phyloP scores from a whole-genome alignment of 495 filamentous ascomycete genomes.

The Copromyces sp. region DNA sequence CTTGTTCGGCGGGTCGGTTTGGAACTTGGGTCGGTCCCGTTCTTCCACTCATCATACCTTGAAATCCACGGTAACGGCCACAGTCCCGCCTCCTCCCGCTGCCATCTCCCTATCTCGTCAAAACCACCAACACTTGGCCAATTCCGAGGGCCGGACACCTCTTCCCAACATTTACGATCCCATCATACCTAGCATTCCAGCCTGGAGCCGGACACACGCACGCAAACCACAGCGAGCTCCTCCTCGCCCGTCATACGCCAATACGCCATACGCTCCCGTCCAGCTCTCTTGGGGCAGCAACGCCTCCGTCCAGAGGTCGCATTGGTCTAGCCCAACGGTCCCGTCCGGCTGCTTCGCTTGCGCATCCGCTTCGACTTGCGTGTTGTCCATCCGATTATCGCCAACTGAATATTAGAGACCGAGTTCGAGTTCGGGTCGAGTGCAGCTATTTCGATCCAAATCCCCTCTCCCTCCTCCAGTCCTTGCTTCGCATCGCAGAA shows the following conservation, averaged over 20 bases:
- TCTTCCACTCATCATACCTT: background rate
- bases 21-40: background rate
- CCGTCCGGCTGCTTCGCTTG: background rate
- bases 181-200: background rate
- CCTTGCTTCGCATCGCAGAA: background rate
- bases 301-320: background rate
- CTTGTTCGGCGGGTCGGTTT: background rate
- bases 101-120: background rate
- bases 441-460: background rate
- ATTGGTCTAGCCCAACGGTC: background rate
- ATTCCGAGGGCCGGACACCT: background rate
- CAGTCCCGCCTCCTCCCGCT: background rate
- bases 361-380: background rate
- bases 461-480: background rate
- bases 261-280: background rate
- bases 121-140: background rate
- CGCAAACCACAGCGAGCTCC: background rate
- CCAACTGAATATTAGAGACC: background rate
- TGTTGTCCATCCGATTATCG: background rate
- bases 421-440: background rate
- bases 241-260: background rate
- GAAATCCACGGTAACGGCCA: background rate
- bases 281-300: background rate
- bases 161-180: background rate
- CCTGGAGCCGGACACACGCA: background rate